Conservation (phyloP, 805 yeast species). For the Maudiozyma turicensis region DNA sequence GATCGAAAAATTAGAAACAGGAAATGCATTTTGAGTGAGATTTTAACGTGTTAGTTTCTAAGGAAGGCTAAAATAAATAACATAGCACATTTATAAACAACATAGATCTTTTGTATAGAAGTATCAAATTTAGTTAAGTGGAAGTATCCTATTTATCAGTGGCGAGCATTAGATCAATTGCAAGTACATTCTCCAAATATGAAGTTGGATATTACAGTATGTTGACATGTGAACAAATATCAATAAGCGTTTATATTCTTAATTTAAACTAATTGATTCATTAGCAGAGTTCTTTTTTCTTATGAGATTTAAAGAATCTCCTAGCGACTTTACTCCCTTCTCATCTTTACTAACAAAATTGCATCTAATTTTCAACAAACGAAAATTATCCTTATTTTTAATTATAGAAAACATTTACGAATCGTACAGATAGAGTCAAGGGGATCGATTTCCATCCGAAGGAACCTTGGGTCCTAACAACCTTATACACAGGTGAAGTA, state of each 20-base stretch:
- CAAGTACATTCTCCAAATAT: conserved; percentile 5
- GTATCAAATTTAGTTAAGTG: background rate
- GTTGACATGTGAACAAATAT: conserved; percentile 2
- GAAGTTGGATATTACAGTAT: conserved; percentile 26
- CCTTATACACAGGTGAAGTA: conserved; percentile 72
- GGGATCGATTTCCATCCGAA: conserved; percentile 97
- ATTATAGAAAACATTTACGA: conserved; percentile 45
- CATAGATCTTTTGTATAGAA: too few relatives aligned
- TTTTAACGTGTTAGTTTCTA: too few relatives aligned
- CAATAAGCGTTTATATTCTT: too few relatives aligned
- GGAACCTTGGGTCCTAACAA: conserved; percentile 92
- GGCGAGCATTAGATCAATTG: background rate
- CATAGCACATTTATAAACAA: too few relatives aligned
- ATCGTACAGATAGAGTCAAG: conserved; percentile 93
- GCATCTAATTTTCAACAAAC: background rate
- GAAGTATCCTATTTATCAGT: background rate
- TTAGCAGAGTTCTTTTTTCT: background rate
- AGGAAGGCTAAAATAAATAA: too few relatives aligned
- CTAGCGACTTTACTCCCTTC: conserved; percentile 3
- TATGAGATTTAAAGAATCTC: background rate
- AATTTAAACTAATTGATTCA: too few relatives aligned
- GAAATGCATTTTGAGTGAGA: too few relatives aligned
- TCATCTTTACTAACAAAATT: conserved; percentile 18
- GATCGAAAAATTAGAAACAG: background rate
- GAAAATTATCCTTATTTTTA: background rate